phyloP scores from a whole-genome alignment of 495 filamentous ascomycete species.

The Chaetomium fimeti region DNA sequence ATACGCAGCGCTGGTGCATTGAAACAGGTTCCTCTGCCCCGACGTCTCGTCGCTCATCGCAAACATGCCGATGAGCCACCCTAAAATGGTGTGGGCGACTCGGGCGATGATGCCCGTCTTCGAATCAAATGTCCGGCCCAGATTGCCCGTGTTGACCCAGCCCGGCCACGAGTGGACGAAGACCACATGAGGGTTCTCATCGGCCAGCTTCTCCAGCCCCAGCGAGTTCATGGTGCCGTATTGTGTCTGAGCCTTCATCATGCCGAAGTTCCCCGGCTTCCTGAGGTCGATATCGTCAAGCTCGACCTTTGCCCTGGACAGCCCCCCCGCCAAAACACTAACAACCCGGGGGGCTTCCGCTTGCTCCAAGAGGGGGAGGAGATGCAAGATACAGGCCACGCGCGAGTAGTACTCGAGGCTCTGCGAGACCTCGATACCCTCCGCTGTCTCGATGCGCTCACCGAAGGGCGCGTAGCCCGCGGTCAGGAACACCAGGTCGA shows the following conservation, averaged over 20 bases:
- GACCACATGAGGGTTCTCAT: not conserved
- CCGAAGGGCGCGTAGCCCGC: constrained; percentile 3
- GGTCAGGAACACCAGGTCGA: not conserved
- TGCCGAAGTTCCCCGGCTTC: not conserved
- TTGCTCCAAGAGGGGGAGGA: not conserved
- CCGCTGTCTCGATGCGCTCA: not conserved
- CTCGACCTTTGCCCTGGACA: not conserved
- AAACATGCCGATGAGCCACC: not conserved
- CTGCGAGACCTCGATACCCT: not conserved
- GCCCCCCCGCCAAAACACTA: not conserved
- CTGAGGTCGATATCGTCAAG: not conserved
- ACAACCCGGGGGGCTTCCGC: not conserved
- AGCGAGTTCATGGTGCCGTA: not conserved
- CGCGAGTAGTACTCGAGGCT: constrained; percentile 1
- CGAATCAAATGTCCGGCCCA: not conserved
- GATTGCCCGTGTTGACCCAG: not conserved
- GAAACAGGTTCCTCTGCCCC: not conserved
- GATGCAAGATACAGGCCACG: not conserved
- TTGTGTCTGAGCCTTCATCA: not conserved
- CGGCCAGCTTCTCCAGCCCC: constrained; percentile 1
- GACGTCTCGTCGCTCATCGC: not conserved
- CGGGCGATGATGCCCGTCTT: not conserved
- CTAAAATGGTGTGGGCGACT: not conserved
- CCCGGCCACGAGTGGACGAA: not conserved
- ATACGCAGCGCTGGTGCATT: not conserved